A percentile compares a stretch with the other conserved stretches of the same genome.
Conservation (phyloP, 1,139 yeast species). For the Yamadazyma blattariae region DNA sequence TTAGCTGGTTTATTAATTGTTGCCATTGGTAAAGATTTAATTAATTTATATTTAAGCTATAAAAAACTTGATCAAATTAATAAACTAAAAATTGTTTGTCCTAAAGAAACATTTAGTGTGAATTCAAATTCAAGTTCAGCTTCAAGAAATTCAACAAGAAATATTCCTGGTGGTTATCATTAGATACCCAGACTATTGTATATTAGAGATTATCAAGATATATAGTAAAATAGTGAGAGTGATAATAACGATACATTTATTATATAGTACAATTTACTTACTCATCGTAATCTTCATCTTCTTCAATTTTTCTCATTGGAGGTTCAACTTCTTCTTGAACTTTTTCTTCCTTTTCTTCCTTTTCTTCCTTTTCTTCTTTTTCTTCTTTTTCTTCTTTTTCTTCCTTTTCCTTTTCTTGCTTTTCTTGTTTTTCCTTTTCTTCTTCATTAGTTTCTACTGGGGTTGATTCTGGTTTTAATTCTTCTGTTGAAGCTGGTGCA, state of each 20-base stretch:
- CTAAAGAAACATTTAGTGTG: too few species aligned
- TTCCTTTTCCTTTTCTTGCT: too few species aligned
- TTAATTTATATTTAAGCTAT: constrained; percentile 28
- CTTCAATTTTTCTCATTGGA: constrained; percentile 74
- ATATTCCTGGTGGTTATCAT: too few species aligned
- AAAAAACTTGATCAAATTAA: constrained; percentile 25
- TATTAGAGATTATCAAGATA: too few species aligned
- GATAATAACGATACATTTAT: too few species aligned
- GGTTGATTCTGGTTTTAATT: constrained; percentile 3
- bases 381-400: constrained; percentile 10
- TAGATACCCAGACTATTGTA: too few species aligned
- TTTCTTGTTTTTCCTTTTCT: constrained; percentile 1
- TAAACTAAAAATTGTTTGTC: constrained; percentile 16
- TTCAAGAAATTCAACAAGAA: too few species aligned
- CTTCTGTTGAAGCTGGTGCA: constrained; percentile 4
- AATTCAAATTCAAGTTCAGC: too few species aligned
- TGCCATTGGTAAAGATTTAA: constrained; percentile 32
- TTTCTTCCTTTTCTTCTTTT: constrained; percentile 2
- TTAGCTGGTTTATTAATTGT: constrained; percentile 32
- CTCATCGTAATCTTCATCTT: constrained; percentile 82
- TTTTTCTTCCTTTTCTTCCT: constrained; percentile 18
- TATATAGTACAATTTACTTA: neutral
- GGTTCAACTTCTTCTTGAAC: constrained; percentile 50
- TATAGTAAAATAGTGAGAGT: too few species aligned
- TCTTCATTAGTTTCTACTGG: constrained; percentile 6